Evolutionary conservation across 1,284 basidiomycete species (phyloP), one percentile per base, ranked within the genome.

Genomic region (Termitomyces sp.): DNA sequence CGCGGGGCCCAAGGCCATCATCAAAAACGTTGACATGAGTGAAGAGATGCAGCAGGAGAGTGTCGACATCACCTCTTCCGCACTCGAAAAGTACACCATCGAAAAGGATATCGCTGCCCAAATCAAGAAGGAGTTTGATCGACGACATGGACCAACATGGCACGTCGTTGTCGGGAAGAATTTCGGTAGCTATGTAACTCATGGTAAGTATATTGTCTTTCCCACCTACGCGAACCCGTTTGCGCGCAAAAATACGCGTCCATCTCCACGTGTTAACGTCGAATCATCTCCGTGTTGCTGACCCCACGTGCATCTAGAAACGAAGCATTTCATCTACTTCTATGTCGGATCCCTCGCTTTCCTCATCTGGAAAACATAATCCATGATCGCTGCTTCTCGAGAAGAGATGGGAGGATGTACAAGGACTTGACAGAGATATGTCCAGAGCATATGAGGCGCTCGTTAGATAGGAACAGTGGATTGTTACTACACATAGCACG

Each of bases 21-120:
- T 98, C 70, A 98, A 98, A 78, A 94, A 92, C 68, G 94, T 96
- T 57, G 95, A 98, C 75, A 98, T 98, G 95, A 81, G 78, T 57
- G 92, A 97, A 59, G 93, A 97, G 65, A 92, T 98, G 92, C 94
- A 98, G 73, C 86, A 92, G 71, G 87, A 91, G 71, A 86, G 86
- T 61, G 88, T 98, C 64, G 92, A 97, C 66, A 85, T 94, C 64
- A 88, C 94, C 28, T 82, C 83, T 17, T 80, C 84, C 26, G 93
- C 94, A 1, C 80, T 98, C 67, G 88, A 92, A 62, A 91, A 92
- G 72, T 94, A 89, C 76, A 88, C 82, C 70, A 90, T 97, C 74
- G 95, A 98, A 79, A 98, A 97, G 76, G 93, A 99, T 72, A 94
- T 98, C 68, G 96, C 95, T 12, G 94, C 95, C 39, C 87, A 93